These are phyloP conservation scores for Magnolia kwangsiensis DNA, from an alignment of 164 flowering plant genomes.

Conservation along the genomic window DNA sequence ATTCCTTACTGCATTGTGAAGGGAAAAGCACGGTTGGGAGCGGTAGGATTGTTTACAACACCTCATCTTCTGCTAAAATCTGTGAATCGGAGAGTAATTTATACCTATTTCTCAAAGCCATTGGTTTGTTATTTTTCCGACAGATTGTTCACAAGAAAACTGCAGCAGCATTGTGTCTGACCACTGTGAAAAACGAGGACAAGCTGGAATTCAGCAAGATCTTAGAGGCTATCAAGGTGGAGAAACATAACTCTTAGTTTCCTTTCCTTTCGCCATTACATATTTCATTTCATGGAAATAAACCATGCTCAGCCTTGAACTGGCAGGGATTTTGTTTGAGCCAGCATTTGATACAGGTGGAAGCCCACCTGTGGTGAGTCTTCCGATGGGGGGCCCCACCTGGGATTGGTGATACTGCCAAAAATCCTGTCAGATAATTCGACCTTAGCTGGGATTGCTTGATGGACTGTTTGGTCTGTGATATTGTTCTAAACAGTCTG, in stretches of 20 bases:
- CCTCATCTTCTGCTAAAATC: neutral
- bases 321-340: neutral
- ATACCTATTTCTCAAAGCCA: neutral
- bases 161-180: constrained; percentile 58
- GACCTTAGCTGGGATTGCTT: neutral
- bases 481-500: neutral
- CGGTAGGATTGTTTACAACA: constrained; percentile 28
- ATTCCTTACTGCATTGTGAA: constrained; percentile 77
- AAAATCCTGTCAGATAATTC: neutral
- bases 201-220: constrained; percentile 71
- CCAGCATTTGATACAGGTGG: neutral
- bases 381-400: neutral
- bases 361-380: neutral
- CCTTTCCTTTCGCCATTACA: neutral
- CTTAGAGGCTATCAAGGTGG: constrained; percentile 66
- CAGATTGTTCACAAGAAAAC: constrained; percentile 77
- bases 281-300: neutral
- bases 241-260: neutral
- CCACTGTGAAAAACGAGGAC: constrained; percentile 67
- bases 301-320: neutral
- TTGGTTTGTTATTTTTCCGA: neutral
- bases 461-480: neutral
- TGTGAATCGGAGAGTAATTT: neutral
- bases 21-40: constrained; percentile 66
- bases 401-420: neutral